These are phyloP conservation scores for Pulveroboletus sp. DNA, from an alignment of 768 basidiomycete species.

Conservation along the genomic window DNA sequence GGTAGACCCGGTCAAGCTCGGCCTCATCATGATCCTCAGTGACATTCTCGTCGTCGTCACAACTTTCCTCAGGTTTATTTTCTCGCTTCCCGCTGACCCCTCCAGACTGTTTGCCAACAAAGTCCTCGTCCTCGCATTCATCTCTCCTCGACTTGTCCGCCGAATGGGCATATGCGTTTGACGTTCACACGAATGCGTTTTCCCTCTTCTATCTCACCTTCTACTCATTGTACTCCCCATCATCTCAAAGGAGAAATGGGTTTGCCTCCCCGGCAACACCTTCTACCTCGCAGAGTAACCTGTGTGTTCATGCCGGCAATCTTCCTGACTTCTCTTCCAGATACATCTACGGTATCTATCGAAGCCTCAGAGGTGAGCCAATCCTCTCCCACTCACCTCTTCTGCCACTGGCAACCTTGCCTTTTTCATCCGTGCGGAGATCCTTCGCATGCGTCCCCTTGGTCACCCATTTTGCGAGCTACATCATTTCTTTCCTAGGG, in stretches of 20 bases:
- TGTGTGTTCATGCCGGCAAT: background rate
- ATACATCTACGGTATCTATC: slow-evolving; percentile 88
- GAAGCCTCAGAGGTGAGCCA: slow-evolving; percentile 71
- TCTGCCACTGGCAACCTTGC: no score
- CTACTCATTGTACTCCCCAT: slow-evolving; percentile 86
- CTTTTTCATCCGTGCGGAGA: no score
- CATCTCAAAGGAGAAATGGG: slow-evolving; percentile 82
- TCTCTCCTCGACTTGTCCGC: slow-evolving; percentile 67
- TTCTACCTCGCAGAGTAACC: slow-evolving; percentile 68
- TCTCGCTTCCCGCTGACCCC: slow-evolving; percentile 10
- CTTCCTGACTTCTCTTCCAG: slow-evolving; percentile 34
- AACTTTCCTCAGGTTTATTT: slow-evolving; percentile 43
- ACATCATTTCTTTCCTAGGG: no score
- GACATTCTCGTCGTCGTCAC: slow-evolving; percentile 81
- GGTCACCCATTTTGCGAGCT: no score
- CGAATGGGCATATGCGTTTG: slow-evolving; percentile 95
- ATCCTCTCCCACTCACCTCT: no score
- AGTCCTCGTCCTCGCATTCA: slow-evolving; percentile 65
- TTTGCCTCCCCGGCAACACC: slow-evolving; percentile 93
- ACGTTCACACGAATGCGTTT: slow-evolving; percentile 96
- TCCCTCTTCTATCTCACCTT: slow-evolving; percentile 90
- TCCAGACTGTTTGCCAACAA: slow-evolving; percentile 67
- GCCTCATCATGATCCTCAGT: slow-evolving; percentile 78
- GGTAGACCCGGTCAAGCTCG: slow-evolving; percentile 55
- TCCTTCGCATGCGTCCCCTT: no score